phyloP scores from a whole-genome alignment of 257 asterid species.

The Solanum infundibuliforme region DNA sequence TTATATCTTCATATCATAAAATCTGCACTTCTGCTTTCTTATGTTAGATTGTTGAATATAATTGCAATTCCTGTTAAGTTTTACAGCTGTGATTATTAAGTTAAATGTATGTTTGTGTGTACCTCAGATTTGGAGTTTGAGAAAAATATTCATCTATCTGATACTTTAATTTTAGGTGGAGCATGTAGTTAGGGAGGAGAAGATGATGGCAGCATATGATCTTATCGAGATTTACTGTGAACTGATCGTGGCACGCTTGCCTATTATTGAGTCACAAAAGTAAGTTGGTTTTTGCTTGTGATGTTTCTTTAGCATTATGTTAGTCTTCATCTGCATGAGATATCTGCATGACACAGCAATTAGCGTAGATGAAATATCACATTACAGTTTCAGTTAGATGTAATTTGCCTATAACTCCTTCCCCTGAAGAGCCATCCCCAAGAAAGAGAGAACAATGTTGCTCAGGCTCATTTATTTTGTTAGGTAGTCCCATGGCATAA shows the following conservation, averaged over 20 bases:
- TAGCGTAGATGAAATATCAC: not conserved
- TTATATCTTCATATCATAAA: not conserved
- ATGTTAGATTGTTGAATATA: not conserved
- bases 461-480: not conserved
- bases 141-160: not conserved
- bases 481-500: not conserved
- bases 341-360: not conserved
- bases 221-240: constrained; percentile 85
- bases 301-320: not conserved
- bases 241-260: constrained; percentile 71
- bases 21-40: not conserved
- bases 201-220: constrained; percentile 89
- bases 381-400: not conserved
- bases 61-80: not conserved
- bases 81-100: not conserved
- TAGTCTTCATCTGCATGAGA: not conserved
- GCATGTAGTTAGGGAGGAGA: constrained; percentile 94
- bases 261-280: constrained; percentile 90
- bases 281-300: constrained; percentile 20
- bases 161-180: constrained; percentile 54
- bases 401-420: not conserved
- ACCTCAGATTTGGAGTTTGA: not conserved
- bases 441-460: not conserved
- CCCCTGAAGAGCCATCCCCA: not conserved
- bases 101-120: not conserved